Evolutionary conservation across 768 basidiomycete species (phyloP).

Genomic region (Gyrodon lividus): DNA sequence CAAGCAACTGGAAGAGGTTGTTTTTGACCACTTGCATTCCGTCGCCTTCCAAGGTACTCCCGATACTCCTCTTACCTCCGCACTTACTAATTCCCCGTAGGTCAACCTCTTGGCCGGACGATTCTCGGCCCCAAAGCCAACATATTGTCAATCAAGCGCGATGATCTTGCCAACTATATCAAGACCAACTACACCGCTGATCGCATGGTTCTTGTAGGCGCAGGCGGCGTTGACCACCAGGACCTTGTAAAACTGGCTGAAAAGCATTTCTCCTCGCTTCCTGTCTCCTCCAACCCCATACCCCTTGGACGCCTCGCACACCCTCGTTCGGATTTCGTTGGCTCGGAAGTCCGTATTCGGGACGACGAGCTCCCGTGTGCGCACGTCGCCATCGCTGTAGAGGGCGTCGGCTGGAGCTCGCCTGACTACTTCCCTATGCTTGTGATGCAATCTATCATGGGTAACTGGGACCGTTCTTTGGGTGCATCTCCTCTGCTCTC

Average conservation of each 20-base stretch:
- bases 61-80: neutral
- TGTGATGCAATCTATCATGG: conserved; percentile 96
- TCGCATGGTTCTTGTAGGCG: conserved; percentile 97
- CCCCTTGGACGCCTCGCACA: conserved; percentile 80
- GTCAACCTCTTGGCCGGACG: conserved; percentile 92
- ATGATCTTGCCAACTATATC: conserved; percentile 89
- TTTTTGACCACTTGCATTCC: conserved; percentile 96
- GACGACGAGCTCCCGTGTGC: conserved; percentile 89
- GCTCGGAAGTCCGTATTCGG: conserved; percentile 92
- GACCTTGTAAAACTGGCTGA: conserved; percentile 94
- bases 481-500: conserved; percentile 88
- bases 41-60: conserved; percentile 89
- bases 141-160: conserved; percentile 91
- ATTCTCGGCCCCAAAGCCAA: conserved; percentile 96
- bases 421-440: conserved; percentile 99
- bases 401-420: conserved; percentile 96
- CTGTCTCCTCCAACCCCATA: conserved; percentile 84
- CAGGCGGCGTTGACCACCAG: conserved; percentile 90
- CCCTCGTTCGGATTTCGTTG: conserved; percentile 79
- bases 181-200: conserved; percentile 98
- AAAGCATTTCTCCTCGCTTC: conserved; percentile 88
- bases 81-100: conserved; percentile 39
- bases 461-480: conserved; percentile 98
- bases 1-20: conserved; percentile 97
- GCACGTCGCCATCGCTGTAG: conserved; percentile 95